These are phyloP conservation scores for Xanthoparmelia taractica DNA, from an alignment of 495 filamentous ascomycete genomes.

Conservation along the genomic window DNA sequence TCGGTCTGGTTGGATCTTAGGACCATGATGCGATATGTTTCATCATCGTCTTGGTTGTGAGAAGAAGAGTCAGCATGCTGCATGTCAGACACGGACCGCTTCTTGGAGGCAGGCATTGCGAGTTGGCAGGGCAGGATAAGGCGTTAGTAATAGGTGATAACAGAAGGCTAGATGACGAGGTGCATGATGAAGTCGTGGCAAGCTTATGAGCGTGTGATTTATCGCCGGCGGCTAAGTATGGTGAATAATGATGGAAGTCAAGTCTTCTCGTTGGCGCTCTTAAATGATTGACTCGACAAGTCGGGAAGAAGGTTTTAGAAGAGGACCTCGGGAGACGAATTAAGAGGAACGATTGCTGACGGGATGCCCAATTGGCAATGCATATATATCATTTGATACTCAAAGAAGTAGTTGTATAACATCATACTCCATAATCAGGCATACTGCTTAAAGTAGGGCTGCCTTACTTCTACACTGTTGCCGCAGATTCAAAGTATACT, in stretches of 20 bases:
- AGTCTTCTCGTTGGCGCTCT: not conserved
- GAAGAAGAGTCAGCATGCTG: not conserved
- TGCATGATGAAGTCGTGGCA: conserved; percentile 8
- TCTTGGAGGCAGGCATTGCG: conserved; percentile 11
- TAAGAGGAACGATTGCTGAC: not conserved
- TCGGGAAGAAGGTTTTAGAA: not conserved
- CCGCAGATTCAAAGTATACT: too few relatives aligned
- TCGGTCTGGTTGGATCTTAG: conserved; percentile 24
- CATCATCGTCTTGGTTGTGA: conserved; percentile 14
- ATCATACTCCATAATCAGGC: too few relatives aligned
- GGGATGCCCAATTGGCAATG: not conserved
- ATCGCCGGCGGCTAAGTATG: not conserved
- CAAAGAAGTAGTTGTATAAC: too few relatives aligned
- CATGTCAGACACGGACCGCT: conserved; percentile 13
- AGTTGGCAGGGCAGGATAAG: conserved; percentile 6
- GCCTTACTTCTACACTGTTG: too few relatives aligned
- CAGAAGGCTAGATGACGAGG: conserved; percentile 9
- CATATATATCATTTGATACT: too few relatives aligned
- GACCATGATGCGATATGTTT: conserved; percentile 27
- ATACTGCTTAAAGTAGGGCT: too few relatives aligned
- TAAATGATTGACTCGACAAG: not conserved
- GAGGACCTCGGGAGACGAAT: conserved; percentile 2
- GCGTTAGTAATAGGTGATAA: not conserved
- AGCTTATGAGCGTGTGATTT: not conserved
- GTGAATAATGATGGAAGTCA: not conserved